Evolutionary conservation across 495 filamentous ascomycete species (phyloP).

Genomic region (Aspergillus kassunensis): DNA sequence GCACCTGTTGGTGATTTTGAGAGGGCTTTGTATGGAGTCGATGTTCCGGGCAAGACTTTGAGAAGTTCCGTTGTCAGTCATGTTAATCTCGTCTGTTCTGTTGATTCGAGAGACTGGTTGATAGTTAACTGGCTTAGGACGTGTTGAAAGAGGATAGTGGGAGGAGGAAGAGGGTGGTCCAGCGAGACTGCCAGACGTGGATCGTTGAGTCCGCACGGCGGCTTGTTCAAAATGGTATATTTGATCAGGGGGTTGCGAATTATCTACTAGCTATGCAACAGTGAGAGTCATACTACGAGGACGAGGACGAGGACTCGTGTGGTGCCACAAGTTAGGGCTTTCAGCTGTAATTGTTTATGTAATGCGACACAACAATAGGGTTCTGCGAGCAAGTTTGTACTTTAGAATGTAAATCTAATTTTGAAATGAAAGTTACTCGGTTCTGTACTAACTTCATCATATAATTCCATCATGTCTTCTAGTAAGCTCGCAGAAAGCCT

Average conservation of each 20-base stretch:
- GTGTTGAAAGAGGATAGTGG: neutral
- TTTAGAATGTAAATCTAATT: no score
- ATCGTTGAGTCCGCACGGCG: conserved; percentile 26
- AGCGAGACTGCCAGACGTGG: conserved; percentile 28
- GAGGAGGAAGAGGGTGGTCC: neutral
- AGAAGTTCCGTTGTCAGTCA: conserved; percentile 8
- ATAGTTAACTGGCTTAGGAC: no score
- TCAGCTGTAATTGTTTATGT: no score
- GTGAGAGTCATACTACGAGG: no score
- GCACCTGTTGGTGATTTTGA: conserved; percentile 20
- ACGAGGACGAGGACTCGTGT: no score
- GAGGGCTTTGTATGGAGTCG: conserved; percentile 7
- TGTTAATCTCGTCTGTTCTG: neutral
- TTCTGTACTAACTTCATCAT: no score
- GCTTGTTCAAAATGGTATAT: conserved; percentile 17
- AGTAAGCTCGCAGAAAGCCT: no score
- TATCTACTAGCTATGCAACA: conserved; percentile 18
- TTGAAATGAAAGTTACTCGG: no score
- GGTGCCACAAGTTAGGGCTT: no score
- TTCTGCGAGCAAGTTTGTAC: no score
- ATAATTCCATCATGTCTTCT: no score
- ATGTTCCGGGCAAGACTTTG: conserved; percentile 11
- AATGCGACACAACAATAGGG: no score
- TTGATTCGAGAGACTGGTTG: neutral
- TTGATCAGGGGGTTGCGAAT: conserved; percentile 6